Evolutionary conservation across 139 green algal species (phyloP).

Genomic region (Coelastrella sp.): DNA sequence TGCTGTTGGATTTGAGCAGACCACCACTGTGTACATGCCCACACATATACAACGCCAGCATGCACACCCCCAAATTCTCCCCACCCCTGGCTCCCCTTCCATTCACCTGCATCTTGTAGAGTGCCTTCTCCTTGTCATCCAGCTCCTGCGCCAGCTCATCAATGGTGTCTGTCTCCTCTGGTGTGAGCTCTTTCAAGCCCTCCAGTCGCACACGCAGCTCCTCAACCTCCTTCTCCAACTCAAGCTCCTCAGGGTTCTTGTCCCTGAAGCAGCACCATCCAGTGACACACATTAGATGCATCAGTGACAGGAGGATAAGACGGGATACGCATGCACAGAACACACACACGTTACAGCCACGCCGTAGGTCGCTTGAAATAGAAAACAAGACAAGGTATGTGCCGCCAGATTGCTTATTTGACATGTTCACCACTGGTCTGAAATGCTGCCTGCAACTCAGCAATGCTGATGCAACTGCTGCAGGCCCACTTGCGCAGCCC

Average conservation of each 20-base stretch:
- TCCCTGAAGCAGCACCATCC: constrained; percentile 53
- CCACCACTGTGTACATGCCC: no score
- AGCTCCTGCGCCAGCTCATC: constrained; percentile 50
- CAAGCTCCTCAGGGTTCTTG: constrained; percentile 67
- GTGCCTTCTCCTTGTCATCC: constrained; percentile 53
- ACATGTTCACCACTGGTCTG: neutral
- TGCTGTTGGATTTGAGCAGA: no score
- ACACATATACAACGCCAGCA: neutral
- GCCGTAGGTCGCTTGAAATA: no score
- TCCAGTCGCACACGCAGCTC: constrained; percentile 57
- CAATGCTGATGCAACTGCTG: neutral
- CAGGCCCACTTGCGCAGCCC: neutral
- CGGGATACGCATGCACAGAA: no score
- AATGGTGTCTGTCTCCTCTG: constrained; percentile 50
- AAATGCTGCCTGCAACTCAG: neutral
- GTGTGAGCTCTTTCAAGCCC: constrained; percentile 55
- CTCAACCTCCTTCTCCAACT: constrained; percentile 62
- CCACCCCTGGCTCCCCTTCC: neutral
- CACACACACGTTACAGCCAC: no score
- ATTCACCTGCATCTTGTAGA: constrained; percentile 51
- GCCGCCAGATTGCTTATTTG: no score
- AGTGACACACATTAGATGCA: neutral
- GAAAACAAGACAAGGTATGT: no score
- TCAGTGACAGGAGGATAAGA: no score
- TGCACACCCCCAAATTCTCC: neutral